Evolutionary conservation across 192 early-diverging fungal species (phyloP).

Genomic region (Spinellus fusiger): DNA sequence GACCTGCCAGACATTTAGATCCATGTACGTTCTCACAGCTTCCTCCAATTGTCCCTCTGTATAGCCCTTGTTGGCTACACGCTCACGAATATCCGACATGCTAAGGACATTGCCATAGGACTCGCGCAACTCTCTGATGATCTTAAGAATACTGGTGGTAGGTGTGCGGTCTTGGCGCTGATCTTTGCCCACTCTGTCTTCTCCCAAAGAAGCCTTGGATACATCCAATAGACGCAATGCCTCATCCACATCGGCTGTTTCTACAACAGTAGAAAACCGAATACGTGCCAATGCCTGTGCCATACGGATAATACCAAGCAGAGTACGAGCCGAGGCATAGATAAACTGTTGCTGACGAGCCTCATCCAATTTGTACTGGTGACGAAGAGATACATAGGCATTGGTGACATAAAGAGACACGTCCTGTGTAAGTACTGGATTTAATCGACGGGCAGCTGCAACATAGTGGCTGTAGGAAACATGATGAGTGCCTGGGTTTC

Average conservation of each 20-base stretch:
- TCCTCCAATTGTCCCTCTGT: conserved; percentile 71
- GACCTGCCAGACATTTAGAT: conserved; percentile 68
- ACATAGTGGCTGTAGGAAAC: conserved; percentile 72
- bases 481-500: neutral
- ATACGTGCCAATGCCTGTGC: conserved; percentile 88
- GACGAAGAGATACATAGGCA: conserved; percentile 80
- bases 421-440: conserved; percentile 64
- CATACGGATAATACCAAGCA: conserved; percentile 90
- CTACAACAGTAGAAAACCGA: conserved; percentile 72
- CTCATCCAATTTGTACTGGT: conserved; percentile 50
- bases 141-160: conserved; percentile 62
- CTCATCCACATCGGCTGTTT: conserved; percentile 79
- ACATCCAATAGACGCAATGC: conserved; percentile 88
- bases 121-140: conserved; percentile 72
- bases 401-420: conserved; percentile 86
- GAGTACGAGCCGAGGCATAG: conserved; percentile 78
- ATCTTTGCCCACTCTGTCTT: conserved; percentile 39
- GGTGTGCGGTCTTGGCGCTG: conserved; percentile 43
- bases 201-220: conserved; percentile 77
- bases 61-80: conserved; percentile 70
- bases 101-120: conserved; percentile 46
- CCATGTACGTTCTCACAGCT: conserved; percentile 65
- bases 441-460: conserved; percentile 66
- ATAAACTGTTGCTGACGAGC: conserved; percentile 58
- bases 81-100: conserved; percentile 59